These are phyloP conservation scores for Cercospora sesami DNA, from an alignment of 2,329 filamentous ascomycete species.

Conservation along the genomic window DNA sequence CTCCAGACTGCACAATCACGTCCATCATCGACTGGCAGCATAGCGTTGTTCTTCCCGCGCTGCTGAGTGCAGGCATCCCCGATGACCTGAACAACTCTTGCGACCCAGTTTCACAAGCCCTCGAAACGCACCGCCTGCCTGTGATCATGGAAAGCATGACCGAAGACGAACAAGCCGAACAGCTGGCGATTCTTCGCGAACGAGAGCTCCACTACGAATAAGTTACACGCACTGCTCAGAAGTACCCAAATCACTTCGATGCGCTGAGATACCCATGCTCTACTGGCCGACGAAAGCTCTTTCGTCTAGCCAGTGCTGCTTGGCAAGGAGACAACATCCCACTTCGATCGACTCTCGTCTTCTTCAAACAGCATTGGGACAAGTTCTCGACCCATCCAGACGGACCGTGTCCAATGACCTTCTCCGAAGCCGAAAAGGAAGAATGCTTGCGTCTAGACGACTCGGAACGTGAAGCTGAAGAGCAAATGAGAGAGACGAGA, in stretches of 20 bases:
- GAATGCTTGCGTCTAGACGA: constrained; percentile 34
- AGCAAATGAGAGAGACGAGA: constrained; percentile 28
- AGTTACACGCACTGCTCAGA: neutral
- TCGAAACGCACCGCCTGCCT: constrained; percentile 4
- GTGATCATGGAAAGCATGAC: neutral
- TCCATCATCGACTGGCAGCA: constrained; percentile 48
- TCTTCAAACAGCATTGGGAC: constrained; percentile 24
- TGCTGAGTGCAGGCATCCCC: constrained; percentile 44
- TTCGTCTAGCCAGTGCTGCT: constrained; percentile 22
- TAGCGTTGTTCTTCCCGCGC: constrained; percentile 40
- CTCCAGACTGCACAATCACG: constrained; percentile 31
- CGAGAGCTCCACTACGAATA: constrained; percentile 27
- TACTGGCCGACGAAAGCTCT: constrained; percentile 27
- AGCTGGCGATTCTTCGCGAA: constrained; percentile 18
- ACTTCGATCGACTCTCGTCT: constrained; percentile 27
- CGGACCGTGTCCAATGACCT: constrained; percentile 24
- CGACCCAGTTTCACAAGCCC: neutral
- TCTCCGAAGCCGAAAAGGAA: constrained; percentile 18
- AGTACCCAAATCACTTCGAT: constrained; percentile 9
- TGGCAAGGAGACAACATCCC: constrained; percentile 35
- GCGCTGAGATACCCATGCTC: constrained; percentile 27
- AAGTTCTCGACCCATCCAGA: constrained; percentile 1
- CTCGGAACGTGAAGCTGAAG: constrained; percentile 24
- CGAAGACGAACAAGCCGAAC: constrained; percentile 13
- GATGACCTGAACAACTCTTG: constrained; percentile 42